Base-by-base conservation (phyloP, 257 asterid species). In the Solanum pennellii region DNA sequence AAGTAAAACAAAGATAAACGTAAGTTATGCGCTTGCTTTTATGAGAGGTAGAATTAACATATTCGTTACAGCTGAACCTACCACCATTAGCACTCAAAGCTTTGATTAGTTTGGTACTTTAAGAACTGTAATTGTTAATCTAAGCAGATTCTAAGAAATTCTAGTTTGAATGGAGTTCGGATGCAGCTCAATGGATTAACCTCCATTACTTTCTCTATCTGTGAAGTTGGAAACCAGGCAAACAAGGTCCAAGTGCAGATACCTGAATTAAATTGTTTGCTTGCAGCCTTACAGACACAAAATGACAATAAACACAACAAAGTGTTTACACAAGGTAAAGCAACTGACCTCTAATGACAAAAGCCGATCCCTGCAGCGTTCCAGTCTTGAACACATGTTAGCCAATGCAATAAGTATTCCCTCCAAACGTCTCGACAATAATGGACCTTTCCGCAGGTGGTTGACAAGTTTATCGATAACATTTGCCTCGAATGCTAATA, bases 301-400 rank as follows among this genome's bases (percentile, higher is more conserved):
- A 88, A 77, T 85, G 75, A 82, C 31, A 87, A 83, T 31, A 41
- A 86, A 74, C 82, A 79, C 29, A 71, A 76, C 68, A 37, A 39
- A 82, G 45, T 49, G 44, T 49, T 47, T 69, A 71, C 47, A 33
- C 83, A 49, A 29, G 42, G 47, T 45, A 29, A 85, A 89, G 80
- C 18, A 84, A 89, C 98, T 83, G 87, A 95, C 99, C 99, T 94
- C 88, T 86, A 93, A 90, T 31, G 95, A 89, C 45, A 95, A 91
- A 87, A 93, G 92, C 89, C 87, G 94, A 42, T 93, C 94, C 91
- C 99, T 93, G 93, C 98, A 97, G 92, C 95, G 91, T 91, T 97
- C 98, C 93, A 94, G 86, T 92, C 83, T 93, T 74, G 98, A 93
- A 93, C 98, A 94, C 88, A 95, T 91, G 91, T 92, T 93, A 89